Evolutionary conservation across 2,329 filamentous ascomycete species (phyloP).

Genomic region (Madurella mycetomatis): DNA sequence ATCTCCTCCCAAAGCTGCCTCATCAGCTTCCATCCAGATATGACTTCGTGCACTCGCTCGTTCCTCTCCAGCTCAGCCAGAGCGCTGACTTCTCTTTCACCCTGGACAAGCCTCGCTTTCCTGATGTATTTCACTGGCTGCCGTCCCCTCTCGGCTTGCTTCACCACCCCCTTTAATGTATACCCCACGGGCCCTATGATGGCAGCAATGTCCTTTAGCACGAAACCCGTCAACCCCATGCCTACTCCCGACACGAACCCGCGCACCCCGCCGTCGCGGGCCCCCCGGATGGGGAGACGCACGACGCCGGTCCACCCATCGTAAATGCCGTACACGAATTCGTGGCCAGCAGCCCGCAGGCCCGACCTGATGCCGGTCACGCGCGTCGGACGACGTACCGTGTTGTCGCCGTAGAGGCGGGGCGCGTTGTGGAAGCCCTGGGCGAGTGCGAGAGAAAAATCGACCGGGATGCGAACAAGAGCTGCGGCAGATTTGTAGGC

Average conservation of each 20-base stretch:
- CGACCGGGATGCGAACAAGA: constrained; percentile 54
- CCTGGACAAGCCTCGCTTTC: constrained; percentile 55
- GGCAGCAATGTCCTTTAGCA: constrained; percentile 62
- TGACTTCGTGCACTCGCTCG: constrained; percentile 30
- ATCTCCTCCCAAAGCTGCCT: constrained; percentile 38
- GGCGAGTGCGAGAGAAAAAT: constrained; percentile 56
- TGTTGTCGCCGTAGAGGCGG: constrained; percentile 65
- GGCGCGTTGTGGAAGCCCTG: constrained; percentile 70
- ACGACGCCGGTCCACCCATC: constrained; percentile 62
- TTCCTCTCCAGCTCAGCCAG: constrained; percentile 33
- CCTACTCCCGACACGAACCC: constrained; percentile 53
- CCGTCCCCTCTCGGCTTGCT: constrained; percentile 51
- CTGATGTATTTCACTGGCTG: constrained; percentile 52
- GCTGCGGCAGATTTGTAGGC: constrained; percentile 48
- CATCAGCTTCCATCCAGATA: constrained; percentile 41
- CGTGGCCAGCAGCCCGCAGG: constrained; percentile 54
- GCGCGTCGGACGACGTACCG: constrained; percentile 58
- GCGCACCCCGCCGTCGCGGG: constrained; percentile 40
- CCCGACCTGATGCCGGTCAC: constrained; percentile 64
- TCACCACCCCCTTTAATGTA: constrained; percentile 59
- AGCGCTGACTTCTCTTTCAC: constrained; percentile 41
- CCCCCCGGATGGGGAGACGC: constrained; percentile 54
- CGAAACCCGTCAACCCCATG: constrained; percentile 59
- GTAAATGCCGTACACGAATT: constrained; percentile 60
- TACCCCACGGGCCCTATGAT: constrained; percentile 58